Conservation (phyloP, 192 early-diverging fungal genomes). For the Entomortierella chlamydospora region DNA sequence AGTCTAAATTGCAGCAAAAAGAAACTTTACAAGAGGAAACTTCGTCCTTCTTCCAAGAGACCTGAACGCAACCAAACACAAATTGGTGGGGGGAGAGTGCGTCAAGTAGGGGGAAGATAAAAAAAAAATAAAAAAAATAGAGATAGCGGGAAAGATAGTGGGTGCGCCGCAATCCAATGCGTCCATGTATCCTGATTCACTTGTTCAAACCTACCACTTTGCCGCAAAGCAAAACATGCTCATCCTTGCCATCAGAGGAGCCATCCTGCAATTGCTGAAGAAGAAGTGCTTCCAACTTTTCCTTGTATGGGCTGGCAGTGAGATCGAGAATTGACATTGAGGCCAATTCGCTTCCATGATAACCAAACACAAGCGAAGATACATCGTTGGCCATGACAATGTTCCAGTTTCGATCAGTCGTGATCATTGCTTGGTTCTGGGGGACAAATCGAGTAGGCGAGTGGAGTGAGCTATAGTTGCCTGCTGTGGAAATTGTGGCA, state of each 20-base stretch:
- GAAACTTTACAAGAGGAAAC: too few relatives aligned
- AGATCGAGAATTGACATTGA: slow-evolving; percentile 58
- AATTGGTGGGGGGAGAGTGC: not conserved
- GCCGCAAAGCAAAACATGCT: slow-evolving; percentile 61
- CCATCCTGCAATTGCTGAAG: slow-evolving; percentile 43
- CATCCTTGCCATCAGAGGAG: slow-evolving; percentile 37
- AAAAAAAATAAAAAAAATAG: not conserved
- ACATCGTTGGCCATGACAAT: slow-evolving; percentile 71
- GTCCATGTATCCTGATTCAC: slow-evolving; percentile 9
- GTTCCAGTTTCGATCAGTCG: slow-evolving; percentile 59
- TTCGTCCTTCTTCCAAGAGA: too few relatives aligned
- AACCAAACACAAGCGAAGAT: slow-evolving; percentile 65
- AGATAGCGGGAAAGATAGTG: not conserved
- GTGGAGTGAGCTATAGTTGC: slow-evolving; percentile 52
- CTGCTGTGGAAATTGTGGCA: slow-evolving; percentile 43
- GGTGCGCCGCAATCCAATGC: not conserved
- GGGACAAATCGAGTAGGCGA: slow-evolving; percentile 67
- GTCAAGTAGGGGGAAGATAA: not conserved
- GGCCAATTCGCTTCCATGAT: slow-evolving; percentile 50
- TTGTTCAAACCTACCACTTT: slow-evolving; percentile 59
- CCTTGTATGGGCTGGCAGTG: slow-evolving; percentile 59
- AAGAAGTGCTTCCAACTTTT: slow-evolving; percentile 49
- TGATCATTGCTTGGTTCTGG: slow-evolving; percentile 71
- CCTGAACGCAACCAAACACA: too few relatives aligned
- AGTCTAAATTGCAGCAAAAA: too few relatives aligned